Evolutionary conservation across 2,329 filamentous ascomycete genomes (phyloP), one percentile per base, ranked within the genome.

Genomic region (Phyllosticta citriasiana): DNA sequence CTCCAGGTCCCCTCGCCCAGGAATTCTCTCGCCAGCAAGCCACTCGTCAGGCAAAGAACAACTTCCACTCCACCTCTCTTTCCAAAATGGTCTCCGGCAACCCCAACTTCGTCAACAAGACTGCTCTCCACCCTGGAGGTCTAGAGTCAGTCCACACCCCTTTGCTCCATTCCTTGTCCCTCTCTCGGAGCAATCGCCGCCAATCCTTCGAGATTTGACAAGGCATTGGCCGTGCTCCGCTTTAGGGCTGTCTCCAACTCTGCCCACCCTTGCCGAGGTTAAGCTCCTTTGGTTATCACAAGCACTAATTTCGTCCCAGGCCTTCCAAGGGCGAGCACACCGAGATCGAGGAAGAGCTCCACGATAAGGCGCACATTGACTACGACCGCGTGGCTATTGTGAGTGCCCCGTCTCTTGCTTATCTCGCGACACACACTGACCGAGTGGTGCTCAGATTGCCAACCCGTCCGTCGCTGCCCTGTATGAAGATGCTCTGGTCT

Each of bases 351-450:
- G 91, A 97, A 80, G 91, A 96, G 77, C 88, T 99, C 64, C 92
- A 97, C 78, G 91, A 97, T 78, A 91, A 88, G 73, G 94, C 94
- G 68, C 93, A 99, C 83, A 99, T 99, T 73, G 94, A 99, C 83
- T 99, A 97, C 76, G 89, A 97, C 79, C 89, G 91, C 73, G 94
- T 99, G 72, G 90, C 94, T 66, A 99, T 99, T 82, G 92, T 96
- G 84, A 76, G 89, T 65, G 57, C 57, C 62, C 55, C 56, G 16
- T 40, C 7, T 52, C 19, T 22, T 33, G 9, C 50, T 27, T 19
- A n/a, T 30, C 22, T 50, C 27, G 14, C 12, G 40, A 26, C n/a
- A 40, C 25, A 5, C 27, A 19, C 30, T 61, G 40, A 57, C 14
- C 1, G 8, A 27, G 9, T n/a, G 51, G 25, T 14, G 14, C 16